A percentile compares a stretch with the other conserved stretches of the same genome.
Conservation (phyloP, 208 protist genomes). For the Trypanosoma rangeli region DNA sequence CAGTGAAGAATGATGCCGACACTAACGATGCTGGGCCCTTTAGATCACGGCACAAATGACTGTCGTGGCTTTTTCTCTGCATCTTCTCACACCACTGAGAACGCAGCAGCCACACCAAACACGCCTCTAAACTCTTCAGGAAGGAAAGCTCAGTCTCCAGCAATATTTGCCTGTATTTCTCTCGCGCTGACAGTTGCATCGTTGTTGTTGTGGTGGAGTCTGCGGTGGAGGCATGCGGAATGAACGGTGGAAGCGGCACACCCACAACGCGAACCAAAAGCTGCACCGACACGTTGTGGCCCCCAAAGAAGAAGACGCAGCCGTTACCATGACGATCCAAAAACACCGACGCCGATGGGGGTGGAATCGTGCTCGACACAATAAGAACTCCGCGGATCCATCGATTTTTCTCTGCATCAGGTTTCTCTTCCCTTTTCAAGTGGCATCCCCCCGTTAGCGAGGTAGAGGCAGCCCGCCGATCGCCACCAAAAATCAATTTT, state of each 20-base stretch:
- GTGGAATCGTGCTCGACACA: slow-evolving; percentile 9
- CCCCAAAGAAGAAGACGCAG: background rate
- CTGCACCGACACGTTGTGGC: background rate
- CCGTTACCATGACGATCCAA: slow-evolving; percentile 18
- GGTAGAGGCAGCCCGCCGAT: background rate
- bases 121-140: slow-evolving; percentile 14
- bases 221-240: background rate
- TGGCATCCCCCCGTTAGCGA: background rate
- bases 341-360: slow-evolving; percentile 17
- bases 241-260: slow-evolving; percentile 20
- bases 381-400: slow-evolving; percentile 33
- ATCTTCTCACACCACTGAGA: background rate
- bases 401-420: slow-evolving; percentile 5
- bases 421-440: background rate
- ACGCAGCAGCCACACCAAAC: slow-evolving; percentile 19
- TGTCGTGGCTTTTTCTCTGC: background rate
- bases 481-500: slow-evolving; percentile 22
- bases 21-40: background rate
- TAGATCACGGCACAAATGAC: background rate
- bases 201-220: background rate
- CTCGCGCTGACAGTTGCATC: background rate
- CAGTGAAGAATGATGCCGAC: background rate
- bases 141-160: slow-evolving; percentile 16
- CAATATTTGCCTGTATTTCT: slow-evolving; percentile 5
- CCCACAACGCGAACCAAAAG: slow-evolving; percentile 23